Percentiles rank a stretch among this genome's conserved stretches.
Conservation (phyloP, 2,329 filamentous ascomycete genomes). For the Cercospora sp. region DNA sequence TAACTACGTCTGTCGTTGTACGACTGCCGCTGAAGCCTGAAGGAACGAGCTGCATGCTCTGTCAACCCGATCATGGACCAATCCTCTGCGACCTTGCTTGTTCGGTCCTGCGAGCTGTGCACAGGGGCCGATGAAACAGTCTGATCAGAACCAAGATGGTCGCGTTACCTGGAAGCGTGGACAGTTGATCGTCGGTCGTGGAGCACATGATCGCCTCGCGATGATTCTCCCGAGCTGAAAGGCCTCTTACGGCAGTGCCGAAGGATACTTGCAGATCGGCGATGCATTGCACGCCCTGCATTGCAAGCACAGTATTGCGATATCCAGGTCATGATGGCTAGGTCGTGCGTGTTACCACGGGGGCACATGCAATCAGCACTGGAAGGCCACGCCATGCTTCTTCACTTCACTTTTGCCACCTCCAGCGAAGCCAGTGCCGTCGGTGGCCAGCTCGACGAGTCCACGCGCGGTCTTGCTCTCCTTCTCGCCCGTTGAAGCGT, state of each 20-base stretch:
- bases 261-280: background rate
- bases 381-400: slow-evolving; percentile 76
- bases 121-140: background rate
- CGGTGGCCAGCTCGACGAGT: slow-evolving; percentile 75
- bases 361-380: slow-evolving; percentile 57
- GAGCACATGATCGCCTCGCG: background rate
- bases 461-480: slow-evolving; percentile 64
- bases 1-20: background rate
- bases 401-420: slow-evolving; percentile 81
- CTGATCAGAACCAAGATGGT: background rate
- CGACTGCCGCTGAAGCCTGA: background rate
- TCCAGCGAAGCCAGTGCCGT: slow-evolving; percentile 90
- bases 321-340: background rate
- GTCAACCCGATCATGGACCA: background rate
- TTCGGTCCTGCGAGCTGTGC: background rate
- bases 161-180: background rate
- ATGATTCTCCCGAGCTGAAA: background rate
- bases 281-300: background rate
- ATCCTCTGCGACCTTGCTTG: background rate
- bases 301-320: background rate
- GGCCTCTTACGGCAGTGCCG: background rate
- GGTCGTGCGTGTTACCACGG: background rate
- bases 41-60: background rate
- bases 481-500: slow-evolving; percentile 40
- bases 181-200: background rate